Base-by-base conservation (phyloP, 2,329 filamentous ascomycete species). In the Arthrobotrys sinensis region DNA sequence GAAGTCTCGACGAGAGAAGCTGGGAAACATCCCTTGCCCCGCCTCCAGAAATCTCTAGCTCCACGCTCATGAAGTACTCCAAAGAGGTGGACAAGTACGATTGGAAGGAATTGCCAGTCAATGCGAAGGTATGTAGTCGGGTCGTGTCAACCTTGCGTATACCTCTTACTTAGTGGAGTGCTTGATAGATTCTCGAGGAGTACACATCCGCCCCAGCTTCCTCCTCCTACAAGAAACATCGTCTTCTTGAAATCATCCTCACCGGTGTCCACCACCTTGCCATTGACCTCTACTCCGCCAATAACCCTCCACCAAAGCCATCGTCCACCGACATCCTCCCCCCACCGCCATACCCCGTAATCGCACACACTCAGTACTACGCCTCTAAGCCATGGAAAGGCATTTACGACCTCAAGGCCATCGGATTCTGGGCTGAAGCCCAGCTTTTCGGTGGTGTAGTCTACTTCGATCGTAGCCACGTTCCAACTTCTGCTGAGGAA, bases 341-440 rank as follows among this genome's bases (percentile, higher is more conserved):
- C 19, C 73, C 73, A 28, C 65, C 55, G 16, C 73, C 73, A 14
- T 77, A 77, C 52, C 73, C 73, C 7, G 57, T 71, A 8, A 63
- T 77, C 46, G 73, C 73, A 10, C 73, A 77, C 16, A 53, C 50
- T n/a, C 73, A 77, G 32, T 77, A 77, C 66, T 77, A 77, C 45
- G 73, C 73, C 28, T 77, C 73, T 11, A 77, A 77, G 38, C 73
- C 73, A n/a, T 77, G 73, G 73, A 77, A 77, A 21, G 65, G 57
- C n/a, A 28, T 77, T 3, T 71, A 66, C 19, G 73, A 77, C 43
- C 50, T 77, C 32, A 77, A 77, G 21, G 57, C 73, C 24, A 65
- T 71, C 28, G 73, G 73, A 2, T 77, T 77, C 60, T 77, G 73
- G 73, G 73, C 73, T 36, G 73, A 77, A 46, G 66, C 73, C 6